Conservation (phyloP, 2,329 filamentous ascomycete species). For the Hypomyces rosellus region DNA sequence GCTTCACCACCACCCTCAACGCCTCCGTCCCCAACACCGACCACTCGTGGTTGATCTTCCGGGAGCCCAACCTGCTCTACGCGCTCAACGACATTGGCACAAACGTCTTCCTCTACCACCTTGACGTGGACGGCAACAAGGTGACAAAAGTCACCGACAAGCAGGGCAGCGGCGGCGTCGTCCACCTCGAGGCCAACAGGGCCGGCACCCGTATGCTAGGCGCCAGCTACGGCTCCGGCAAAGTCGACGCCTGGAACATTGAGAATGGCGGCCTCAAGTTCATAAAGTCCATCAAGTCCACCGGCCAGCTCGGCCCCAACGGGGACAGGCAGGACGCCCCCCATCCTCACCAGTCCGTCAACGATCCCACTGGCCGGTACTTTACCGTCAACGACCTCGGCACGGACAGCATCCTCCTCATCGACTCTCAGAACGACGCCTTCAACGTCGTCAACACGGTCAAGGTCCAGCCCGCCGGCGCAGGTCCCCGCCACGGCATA, state of each 20-base stretch:
- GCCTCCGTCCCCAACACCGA: conserved; percentile 26
- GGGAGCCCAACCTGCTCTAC: conserved; percentile 34
- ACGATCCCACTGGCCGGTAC: conserved; percentile 44
- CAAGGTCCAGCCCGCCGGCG: conserved; percentile 29
- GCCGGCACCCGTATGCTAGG: conserved; percentile 40
- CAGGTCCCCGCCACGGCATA: conserved; percentile 45
- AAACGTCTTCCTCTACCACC: conserved; percentile 32
- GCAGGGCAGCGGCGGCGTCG: conserved; percentile 37
- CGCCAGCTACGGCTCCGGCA: conserved; percentile 34
- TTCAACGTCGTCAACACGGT: conserved; percentile 32
- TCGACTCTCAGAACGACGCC: conserved; percentile 37
- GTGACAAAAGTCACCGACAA: conserved; percentile 18
- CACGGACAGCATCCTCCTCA: conserved; percentile 39
- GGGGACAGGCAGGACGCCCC: conserved; percentile 21
- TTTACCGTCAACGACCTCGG: conserved; percentile 45
- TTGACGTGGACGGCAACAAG: conserved; percentile 27
- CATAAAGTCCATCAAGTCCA: conserved; percentile 32
- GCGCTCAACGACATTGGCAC: conserved; percentile 42
- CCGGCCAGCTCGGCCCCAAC: conserved; percentile 27
- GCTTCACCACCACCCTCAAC: conserved; percentile 32
- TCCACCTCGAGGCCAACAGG: conserved; percentile 41
- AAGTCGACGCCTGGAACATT: conserved; percentile 41
- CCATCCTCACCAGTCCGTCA: conserved; percentile 42
- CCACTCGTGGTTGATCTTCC: conserved; percentile 43
- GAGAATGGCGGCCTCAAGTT: conserved; percentile 30